These are phyloP conservation scores for Pythium aristosporum DNA, from an alignment of 352 stramenopile genomes.

Conservation along the genomic window DNA sequence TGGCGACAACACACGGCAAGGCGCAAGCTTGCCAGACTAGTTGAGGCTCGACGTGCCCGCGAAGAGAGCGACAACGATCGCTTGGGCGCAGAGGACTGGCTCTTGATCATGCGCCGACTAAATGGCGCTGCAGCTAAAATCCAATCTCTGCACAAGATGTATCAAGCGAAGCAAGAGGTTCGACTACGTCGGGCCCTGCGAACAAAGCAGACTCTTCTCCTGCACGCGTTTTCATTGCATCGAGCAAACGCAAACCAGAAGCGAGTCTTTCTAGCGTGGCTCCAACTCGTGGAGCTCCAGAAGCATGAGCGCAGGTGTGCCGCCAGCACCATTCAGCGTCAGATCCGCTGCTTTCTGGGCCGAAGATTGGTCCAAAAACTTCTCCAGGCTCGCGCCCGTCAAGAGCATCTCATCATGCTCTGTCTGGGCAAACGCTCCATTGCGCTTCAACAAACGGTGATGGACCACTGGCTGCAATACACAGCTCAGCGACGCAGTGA, in stretches of 20 bases:
- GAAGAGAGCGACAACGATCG: slow-evolving; percentile 35
- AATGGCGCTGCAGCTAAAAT: slow-evolving; percentile 49
- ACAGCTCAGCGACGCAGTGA: neutral
- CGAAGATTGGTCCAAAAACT: slow-evolving; percentile 39
- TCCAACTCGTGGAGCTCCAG: slow-evolving; percentile 35
- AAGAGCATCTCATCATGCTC: slow-evolving; percentile 40
- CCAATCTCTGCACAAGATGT: slow-evolving; percentile 52
- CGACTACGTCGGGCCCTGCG: slow-evolving; percentile 15
- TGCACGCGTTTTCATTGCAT: slow-evolving; percentile 38
- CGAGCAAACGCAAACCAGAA: slow-evolving; percentile 29
- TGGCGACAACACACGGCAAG: slow-evolving; percentile 39
- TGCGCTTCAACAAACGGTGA: slow-evolving; percentile 15
- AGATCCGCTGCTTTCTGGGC: slow-evolving; percentile 36
- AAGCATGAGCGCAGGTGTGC: slow-evolving; percentile 35
- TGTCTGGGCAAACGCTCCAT: slow-evolving; percentile 34
- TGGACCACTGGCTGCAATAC: slow-evolving; percentile 29
- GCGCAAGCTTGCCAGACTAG: slow-evolving; percentile 26
- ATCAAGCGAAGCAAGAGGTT: slow-evolving; percentile 29
- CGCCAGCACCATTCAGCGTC: slow-evolving; percentile 38
- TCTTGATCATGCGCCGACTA: slow-evolving; percentile 35
- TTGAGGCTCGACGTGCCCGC: slow-evolving; percentile 28
- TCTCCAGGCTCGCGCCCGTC: slow-evolving; percentile 33
- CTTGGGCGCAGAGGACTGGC: slow-evolving; percentile 48
- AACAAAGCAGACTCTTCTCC: slow-evolving; percentile 32
- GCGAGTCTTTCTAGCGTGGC: slow-evolving; percentile 38